phyloP scores from a whole-genome alignment of 176 grass and related monocot genomes.

The Otatea glauca region DNA sequence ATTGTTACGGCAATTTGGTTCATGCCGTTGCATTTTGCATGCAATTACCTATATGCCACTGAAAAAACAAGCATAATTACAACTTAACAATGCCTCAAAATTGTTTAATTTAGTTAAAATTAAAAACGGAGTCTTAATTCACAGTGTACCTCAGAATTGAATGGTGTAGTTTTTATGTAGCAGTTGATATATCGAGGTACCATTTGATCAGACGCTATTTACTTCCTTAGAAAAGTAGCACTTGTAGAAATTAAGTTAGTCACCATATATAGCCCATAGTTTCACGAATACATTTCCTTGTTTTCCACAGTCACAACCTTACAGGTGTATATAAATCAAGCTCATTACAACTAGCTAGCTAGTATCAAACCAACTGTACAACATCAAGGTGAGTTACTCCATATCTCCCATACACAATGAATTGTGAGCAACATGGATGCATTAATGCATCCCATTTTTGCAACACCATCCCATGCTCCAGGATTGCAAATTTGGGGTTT shows the following conservation, averaged over 20 bases:
- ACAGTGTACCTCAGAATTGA: no score
- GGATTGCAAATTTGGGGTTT: constrained; percentile 44
- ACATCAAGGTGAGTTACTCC: constrained; percentile 44
- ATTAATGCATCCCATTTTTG: constrained; percentile 55
- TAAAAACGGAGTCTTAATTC: no score
- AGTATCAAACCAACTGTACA: background rate
- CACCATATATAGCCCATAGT: background rate
- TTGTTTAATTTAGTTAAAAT: background rate
- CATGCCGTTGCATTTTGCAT: background rate
- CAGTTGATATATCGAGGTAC: background rate
- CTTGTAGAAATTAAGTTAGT: background rate
- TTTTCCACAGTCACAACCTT: background rate
- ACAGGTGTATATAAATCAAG: background rate
- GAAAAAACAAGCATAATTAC: background rate
- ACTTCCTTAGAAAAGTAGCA: background rate
- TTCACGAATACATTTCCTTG: background rate
- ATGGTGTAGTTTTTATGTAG: background rate
- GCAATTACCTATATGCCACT: background rate
- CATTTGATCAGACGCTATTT: background rate
- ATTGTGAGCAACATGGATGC: constrained; percentile 38
- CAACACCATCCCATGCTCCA: constrained; percentile 51
- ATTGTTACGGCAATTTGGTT: background rate
- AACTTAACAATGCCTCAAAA: background rate
- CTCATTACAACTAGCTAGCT: background rate
- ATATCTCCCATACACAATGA: constrained; percentile 48